Conservation (phyloP, 1,284 basidiomycete genomes). For the Austroboletus novae-zelandiae region DNA sequence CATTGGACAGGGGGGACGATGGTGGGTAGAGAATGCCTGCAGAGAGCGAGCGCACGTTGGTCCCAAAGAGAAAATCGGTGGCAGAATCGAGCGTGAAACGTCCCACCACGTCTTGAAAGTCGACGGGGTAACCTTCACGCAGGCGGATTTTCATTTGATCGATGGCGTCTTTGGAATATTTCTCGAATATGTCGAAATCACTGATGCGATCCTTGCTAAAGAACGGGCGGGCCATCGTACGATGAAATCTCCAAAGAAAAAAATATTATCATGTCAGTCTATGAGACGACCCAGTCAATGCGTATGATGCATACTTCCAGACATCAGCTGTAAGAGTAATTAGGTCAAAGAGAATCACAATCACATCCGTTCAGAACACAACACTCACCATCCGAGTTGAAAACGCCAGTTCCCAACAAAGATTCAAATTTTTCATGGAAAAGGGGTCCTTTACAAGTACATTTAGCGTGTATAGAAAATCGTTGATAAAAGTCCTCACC, state of each 20-base stretch:
- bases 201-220: constrained; percentile 53
- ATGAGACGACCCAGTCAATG: background rate
- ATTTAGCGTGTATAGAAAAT: constrained; percentile 4
- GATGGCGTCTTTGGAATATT: constrained; percentile 43
- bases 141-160: constrained; percentile 40
- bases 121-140: constrained; percentile 43
- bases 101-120: constrained; percentile 48
- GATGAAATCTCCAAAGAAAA: constrained; percentile 43
- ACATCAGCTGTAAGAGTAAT: constrained; percentile 39
- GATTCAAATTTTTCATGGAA: constrained; percentile 29
- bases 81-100: constrained; percentile 50
- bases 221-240: constrained; percentile 56
- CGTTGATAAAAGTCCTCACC: constrained; percentile 24
- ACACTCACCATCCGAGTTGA: constrained; percentile 54
- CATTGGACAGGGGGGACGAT: constrained; percentile 19
- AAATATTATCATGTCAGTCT: background rate
- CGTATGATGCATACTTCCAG: constrained; percentile 44
- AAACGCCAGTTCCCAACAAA: constrained; percentile 55
- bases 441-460: constrained; percentile 15
- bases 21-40: constrained; percentile 37
- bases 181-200: constrained; percentile 54
- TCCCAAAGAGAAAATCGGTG: constrained; percentile 50
- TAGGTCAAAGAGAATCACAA: background rate
- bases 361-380: background rate
- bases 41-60: constrained; percentile 37